Percentiles rank a stretch among this genome's conserved stretches.
Evolutionary conservation across 352 stramenopile genomes (phyloP).

Genomic region (Pythium guiyangense): DNA sequence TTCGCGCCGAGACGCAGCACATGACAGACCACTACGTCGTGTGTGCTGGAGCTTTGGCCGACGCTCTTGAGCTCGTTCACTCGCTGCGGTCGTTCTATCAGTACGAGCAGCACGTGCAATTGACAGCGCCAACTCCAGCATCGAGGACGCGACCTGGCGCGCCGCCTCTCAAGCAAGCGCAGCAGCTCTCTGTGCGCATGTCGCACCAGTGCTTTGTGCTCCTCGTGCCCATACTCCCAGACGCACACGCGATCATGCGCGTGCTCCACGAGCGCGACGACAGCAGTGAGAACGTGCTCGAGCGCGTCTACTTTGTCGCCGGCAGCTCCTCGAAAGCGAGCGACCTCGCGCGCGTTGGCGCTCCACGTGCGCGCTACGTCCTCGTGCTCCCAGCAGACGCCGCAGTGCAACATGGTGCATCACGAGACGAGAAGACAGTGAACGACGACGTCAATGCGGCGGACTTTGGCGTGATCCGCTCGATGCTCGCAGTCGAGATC

Average conservation of each 20-base stretch:
- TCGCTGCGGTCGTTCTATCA: conserved; percentile 11
- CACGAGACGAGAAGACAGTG: conserved; percentile 11
- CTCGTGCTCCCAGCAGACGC: conserved; percentile 21
- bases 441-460: conserved; percentile 24
- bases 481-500: conserved; percentile 34
- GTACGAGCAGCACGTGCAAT: conserved; percentile 3
- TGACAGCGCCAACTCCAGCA: background rate
- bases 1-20: conserved; percentile 15
- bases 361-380: conserved; percentile 20
- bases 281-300: conserved; percentile 15
- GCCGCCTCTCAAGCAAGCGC: background rate
- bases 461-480: conserved; percentile 36
- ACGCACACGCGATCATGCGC: conserved; percentile 18
- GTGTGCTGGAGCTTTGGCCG: conserved; percentile 10
- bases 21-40: conserved; percentile 27
- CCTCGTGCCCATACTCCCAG: conserved; percentile 16
- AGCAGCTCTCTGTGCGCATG: conserved; percentile 4
- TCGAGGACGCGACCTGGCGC: background rate
- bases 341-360: conserved; percentile 25
- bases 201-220: conserved; percentile 13
- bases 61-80: conserved; percentile 9
- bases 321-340: conserved; percentile 21
- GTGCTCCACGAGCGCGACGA: conserved; percentile 10
- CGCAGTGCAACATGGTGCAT: background rate
- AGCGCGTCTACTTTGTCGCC: conserved; percentile 25